Percentiles rank a stretch among this genome's conserved stretches.
Conservation (phyloP, 2,329 filamentous ascomycete genomes). For the Sporothrix euskadiensis region DNA sequence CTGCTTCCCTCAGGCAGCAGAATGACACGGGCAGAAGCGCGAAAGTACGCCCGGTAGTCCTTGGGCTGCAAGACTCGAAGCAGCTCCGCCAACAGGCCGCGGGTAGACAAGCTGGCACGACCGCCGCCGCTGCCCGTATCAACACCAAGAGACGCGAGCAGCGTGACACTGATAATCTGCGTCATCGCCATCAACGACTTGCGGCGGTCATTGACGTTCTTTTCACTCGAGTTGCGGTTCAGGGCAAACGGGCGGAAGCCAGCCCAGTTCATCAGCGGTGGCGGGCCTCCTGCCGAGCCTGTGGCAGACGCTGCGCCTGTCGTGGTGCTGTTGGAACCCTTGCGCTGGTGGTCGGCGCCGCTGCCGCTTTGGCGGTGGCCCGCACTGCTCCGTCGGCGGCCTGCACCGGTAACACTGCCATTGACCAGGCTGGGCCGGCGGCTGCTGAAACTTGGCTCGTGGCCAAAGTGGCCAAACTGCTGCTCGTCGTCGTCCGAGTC, state of each 20-base stretch:
- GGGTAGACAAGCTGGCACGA: conserved; percentile 25
- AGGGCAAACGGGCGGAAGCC: conserved; percentile 30
- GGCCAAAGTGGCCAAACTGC: conserved; percentile 20
- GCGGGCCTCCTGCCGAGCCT: background rate
- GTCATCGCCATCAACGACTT: conserved; percentile 31
- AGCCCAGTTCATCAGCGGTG: conserved; percentile 29
- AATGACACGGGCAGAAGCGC: conserved; percentile 32
- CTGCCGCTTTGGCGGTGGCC: conserved; percentile 14
- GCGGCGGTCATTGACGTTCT: conserved; percentile 31
- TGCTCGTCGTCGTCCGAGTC: conserved; percentile 24
- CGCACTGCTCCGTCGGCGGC: conserved; percentile 26
- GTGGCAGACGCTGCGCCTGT: background rate
- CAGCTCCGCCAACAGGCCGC: conserved; percentile 30
- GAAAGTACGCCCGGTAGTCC: conserved; percentile 34
- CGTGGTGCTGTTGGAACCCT: conserved; percentile 18
- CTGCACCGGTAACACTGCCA: conserved; percentile 5
- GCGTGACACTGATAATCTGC: conserved; percentile 28
- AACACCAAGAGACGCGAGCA: conserved; percentile 25
- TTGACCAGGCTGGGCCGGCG: conserved; percentile 18
- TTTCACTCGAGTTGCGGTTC: conserved; percentile 24
- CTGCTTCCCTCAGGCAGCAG: conserved; percentile 27
- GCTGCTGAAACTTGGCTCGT: conserved; percentile 11
- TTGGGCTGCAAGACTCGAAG: conserved; percentile 33
- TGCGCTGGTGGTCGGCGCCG: conserved; percentile 22
- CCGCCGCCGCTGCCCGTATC: conserved; percentile 2